These are phyloP conservation scores for Isatis tinctoria DNA, from an alignment of 345 rosid genomes.

Conservation along the genomic window DNA sequence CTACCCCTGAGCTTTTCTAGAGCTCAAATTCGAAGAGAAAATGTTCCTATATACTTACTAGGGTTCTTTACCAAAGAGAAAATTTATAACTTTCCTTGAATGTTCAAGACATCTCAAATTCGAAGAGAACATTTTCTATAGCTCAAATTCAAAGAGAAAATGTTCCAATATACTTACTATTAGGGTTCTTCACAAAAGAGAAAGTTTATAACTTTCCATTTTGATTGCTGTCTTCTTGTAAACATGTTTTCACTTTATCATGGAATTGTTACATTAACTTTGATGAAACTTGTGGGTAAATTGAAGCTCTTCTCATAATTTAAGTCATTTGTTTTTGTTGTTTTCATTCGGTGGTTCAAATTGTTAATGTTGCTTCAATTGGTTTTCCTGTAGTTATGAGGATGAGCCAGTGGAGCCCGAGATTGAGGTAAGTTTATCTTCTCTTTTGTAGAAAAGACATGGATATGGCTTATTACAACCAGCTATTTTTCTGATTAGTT, in stretches of 20 bases:
- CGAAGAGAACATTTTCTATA: background rate
- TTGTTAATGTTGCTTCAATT: background rate
- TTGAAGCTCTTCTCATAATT: background rate
- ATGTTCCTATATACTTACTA: background rate
- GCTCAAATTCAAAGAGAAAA: background rate
- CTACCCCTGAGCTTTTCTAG: background rate
- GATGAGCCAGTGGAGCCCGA: constrained; percentile 92
- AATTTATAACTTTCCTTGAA: too few relatives aligned
- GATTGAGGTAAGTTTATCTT: constrained; percentile 47
- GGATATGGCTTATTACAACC: background rate
- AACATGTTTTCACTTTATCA: background rate
- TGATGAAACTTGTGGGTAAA: background rate
- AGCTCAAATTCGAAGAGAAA: background rate
- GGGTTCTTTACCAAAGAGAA: background rate
- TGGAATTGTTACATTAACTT: background rate
- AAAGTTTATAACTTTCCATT: too few relatives aligned
- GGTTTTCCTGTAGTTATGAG: constrained; percentile 53
- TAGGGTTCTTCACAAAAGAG: background rate
- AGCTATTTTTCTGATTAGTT: background rate
- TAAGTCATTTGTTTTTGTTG: background rate
- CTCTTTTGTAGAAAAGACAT: background rate
- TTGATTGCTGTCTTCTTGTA: background rate
- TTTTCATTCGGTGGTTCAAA: background rate
- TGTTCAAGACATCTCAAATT: background rate
- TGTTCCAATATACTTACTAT: background rate